These are phyloP conservation scores for Thraustotheca clavata DNA, from an alignment of 352 stramenopile genomes.

Conservation along the genomic window DNA sequence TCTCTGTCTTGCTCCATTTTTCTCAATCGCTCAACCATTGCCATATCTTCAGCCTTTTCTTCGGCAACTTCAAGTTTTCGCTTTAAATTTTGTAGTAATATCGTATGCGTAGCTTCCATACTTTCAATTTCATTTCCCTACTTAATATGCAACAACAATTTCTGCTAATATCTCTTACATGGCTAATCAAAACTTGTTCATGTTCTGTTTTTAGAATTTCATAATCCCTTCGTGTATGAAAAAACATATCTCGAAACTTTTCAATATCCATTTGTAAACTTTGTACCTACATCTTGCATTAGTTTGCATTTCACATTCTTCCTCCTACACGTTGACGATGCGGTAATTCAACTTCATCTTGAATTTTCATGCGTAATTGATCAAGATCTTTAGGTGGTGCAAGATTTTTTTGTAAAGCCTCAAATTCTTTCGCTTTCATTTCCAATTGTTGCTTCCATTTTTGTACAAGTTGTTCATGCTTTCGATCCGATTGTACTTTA, in stretches of 20 bases:
- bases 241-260: conserved; percentile 53
- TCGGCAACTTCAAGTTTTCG: conserved; percentile 40
- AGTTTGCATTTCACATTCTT: not conserved
- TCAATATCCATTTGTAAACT: conserved; percentile 61
- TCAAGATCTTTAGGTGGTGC: conserved; percentile 71
- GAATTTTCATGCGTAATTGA: conserved; percentile 71
- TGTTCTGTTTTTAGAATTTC: conserved; percentile 80
- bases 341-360: conserved; percentile 69
- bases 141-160: not conserved
- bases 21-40: conserved; percentile 35
- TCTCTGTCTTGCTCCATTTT: conserved; percentile 50
- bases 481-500: conserved; percentile 72
- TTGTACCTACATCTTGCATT: conserved; percentile 26
- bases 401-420: conserved; percentile 75
- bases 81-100: conserved; percentile 46
- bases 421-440: conserved; percentile 68
- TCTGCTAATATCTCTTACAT: conserved; percentile 23
- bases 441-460: conserved; percentile 84
- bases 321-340: conserved; percentile 43
- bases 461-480: conserved; percentile 68
- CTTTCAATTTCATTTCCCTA: conserved; percentile 66
- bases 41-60: conserved; percentile 31
- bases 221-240: conserved; percentile 57
- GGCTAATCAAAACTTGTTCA: conserved; percentile 70
- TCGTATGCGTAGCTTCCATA: conserved; percentile 56